Base-by-base conservation (phyloP, 768 basidiomycete genomes). In the Crassisporium funariophilum region DNA sequence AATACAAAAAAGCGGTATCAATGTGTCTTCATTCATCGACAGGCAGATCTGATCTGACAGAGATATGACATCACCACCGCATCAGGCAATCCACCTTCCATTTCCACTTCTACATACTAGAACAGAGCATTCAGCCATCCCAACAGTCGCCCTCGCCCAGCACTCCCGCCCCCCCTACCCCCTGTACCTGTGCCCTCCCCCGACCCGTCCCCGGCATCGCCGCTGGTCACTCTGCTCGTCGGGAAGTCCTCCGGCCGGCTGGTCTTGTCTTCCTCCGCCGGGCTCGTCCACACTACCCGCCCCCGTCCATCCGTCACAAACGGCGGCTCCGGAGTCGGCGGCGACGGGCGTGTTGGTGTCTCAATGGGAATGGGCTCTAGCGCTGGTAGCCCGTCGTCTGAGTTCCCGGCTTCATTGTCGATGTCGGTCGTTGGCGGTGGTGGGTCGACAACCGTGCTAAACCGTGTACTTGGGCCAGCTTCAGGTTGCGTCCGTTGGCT, bases 291-390 rank as follows among this genome's bases (percentile, higher is more conserved):
- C 13, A 84, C 77, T 16, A 83, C 82, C 45, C 82, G 69, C 7
- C 83, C 83, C 36, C 83, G 72, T 20, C 83, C 83, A 60, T 85
- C 83, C 11, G 83, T 84, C 47, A 81, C 69, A 55, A 84, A 84
- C 5, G 81, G 78, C 10, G 29, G 29, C 29, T 31, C 29, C 21
- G 74, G 71, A 13, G 54, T 33, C n/a, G 44, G 46, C n/a, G n/a
- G n/a, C n/a, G n/a, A n/a, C n/a, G n/a, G n/a, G n/a, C n/a, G n/a
- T n/a, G n/a, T n/a, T n/a, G n/a, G n/a, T n/a, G n/a, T n/a, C 33
- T 27, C 25, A 22, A 22, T 39, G 37, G 6, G 36, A 17, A 25
- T 46, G 16, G 37, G 16, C 21, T 37, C 45, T 25, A 33, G 23
- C 4, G 36, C 16, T n/a, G 46, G n/a, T n/a, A 25, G 36, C 21